Conservation (phyloP, 768 basidiomycete genomes). For the Dioszegia crocea region DNA sequence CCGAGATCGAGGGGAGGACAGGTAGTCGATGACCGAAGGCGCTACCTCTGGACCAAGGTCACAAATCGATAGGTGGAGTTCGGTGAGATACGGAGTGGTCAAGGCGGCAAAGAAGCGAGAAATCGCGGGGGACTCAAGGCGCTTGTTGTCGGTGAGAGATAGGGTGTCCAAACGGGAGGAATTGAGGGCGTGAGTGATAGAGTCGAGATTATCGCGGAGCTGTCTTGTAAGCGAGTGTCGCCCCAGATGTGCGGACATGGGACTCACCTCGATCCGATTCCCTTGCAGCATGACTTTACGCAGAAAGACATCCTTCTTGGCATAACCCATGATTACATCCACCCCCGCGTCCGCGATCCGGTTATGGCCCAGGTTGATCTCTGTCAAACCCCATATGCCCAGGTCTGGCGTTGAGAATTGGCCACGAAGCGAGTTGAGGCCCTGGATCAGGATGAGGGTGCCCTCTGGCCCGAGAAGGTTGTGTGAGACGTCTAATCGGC, state of each 20-base stretch:
- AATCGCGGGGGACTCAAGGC: constrained; percentile 7
- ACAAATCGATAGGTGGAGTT: constrained; percentile 34
- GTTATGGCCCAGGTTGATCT: constrained; percentile 36
- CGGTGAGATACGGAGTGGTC: constrained; percentile 13
- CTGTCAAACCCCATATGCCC: constrained; percentile 33
- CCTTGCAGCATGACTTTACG: constrained; percentile 26
- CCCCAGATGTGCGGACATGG: not conserved
- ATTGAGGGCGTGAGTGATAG: constrained; percentile 30
- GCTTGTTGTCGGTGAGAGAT: constrained; percentile 31
- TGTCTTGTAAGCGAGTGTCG: constrained; percentile 1
- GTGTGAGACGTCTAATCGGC: constrained; percentile 38
- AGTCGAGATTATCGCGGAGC: constrained; percentile 18
- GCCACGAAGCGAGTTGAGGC: constrained; percentile 24
- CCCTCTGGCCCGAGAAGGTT: constrained; percentile 36
- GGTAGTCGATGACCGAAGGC: constrained; percentile 12
- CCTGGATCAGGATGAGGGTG: constrained; percentile 24
- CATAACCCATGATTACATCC: constrained; percentile 28
- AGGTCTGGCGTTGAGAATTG: constrained; percentile 21
- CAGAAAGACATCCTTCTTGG: constrained; percentile 37
- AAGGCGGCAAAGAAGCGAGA: constrained; percentile 16
- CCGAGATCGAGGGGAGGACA: constrained; percentile 20
- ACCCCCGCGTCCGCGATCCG: constrained; percentile 28
- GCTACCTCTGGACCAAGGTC: constrained; percentile 11
- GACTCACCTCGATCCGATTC: constrained; percentile 29
- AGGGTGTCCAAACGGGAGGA: constrained; percentile 21